Percentiles rank a stretch among this genome's conserved stretches.
Evolutionary conservation across 2,329 filamentous ascomycete species (phyloP).

Genomic region (Rutstroemia sp.): DNA sequence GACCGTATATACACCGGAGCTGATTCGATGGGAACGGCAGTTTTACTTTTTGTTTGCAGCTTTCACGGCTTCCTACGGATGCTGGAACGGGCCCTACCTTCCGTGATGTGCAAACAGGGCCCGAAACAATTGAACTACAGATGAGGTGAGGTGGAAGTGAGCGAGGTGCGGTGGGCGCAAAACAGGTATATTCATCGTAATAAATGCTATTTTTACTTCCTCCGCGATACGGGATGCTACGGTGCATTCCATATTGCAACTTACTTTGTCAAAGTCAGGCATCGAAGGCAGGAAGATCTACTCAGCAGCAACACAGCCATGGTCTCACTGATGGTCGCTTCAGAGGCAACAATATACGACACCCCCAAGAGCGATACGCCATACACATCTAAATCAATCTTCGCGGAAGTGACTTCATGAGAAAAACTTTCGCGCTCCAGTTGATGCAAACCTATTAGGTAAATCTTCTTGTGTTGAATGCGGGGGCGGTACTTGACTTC

Average conservation of each 20-base stretch:
- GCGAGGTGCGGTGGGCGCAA: neutral
- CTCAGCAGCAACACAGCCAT: neutral
- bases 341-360: neutral
- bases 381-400: neutral
- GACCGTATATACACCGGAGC: no score
- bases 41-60: constrained; percentile 8
- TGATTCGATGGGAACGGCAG: neutral
- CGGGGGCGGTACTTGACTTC: constrained; percentile 2
- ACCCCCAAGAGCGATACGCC: neutral
- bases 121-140: neutral
- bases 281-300: no score
- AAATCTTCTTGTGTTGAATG: constrained; percentile 3
- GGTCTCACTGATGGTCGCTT: neutral
- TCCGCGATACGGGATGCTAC: neutral
- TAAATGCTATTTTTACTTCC: neutral
- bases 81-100: constrained; percentile 12
- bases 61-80: neutral
- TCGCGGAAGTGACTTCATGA: neutral
- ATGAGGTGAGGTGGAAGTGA: neutral
- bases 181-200: neutral
- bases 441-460: constrained; percentile 2
- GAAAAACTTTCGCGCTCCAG: no score
- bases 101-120: neutral
- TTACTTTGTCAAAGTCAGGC: neutral
- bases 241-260: neutral